Conservation (phyloP, 1,284 basidiomycete genomes). For the Cryptococcus sp. region DNA sequence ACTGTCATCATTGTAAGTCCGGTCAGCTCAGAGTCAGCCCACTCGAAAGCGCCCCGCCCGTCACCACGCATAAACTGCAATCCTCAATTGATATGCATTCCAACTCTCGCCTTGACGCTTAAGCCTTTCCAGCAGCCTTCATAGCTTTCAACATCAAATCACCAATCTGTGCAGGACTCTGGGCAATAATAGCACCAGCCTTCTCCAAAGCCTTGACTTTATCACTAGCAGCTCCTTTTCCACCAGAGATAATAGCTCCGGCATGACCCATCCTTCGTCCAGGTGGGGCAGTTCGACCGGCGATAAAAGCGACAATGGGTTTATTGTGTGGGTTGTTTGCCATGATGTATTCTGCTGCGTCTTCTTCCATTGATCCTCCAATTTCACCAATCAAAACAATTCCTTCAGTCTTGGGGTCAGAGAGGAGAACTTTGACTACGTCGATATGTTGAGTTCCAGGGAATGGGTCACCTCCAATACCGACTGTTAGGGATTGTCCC, state of each 20-base stretch:
- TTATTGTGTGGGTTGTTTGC: constrained; percentile 93
- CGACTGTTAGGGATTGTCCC: constrained; percentile 93
- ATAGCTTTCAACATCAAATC: constrained; percentile 81
- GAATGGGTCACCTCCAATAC: constrained; percentile 99
- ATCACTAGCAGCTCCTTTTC: constrained; percentile 93
- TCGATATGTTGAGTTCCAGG: constrained; percentile 80
- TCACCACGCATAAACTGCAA: too few species aligned
- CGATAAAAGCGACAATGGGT: constrained; percentile 97
- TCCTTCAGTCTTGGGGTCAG: constrained; percentile 88
- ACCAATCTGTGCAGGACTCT: constrained; percentile 95
- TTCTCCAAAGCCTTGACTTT: constrained; percentile 92
- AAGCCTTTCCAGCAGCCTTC: constrained; percentile 75
- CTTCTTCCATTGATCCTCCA: constrained; percentile 98
- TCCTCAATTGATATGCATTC: too few species aligned
- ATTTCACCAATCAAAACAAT: constrained; percentile 99
- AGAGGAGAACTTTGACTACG: constrained; percentile 92
- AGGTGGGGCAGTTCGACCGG: constrained; percentile 93
- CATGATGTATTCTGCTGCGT: constrained; percentile 93
- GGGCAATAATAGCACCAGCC: constrained; percentile 89
- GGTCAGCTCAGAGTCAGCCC: too few species aligned
- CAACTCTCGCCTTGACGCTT: too few species aligned
- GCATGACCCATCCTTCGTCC: constrained; percentile 98
- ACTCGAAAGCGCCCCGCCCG: too few species aligned
- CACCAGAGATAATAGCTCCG: constrained; percentile 95
- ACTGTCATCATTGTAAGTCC: too few species aligned